Evolutionary conservation across 257 asterid genomes (phyloP), one percentile per base, ranked within the genome.

Genomic region (Mentha longifolia): DNA sequence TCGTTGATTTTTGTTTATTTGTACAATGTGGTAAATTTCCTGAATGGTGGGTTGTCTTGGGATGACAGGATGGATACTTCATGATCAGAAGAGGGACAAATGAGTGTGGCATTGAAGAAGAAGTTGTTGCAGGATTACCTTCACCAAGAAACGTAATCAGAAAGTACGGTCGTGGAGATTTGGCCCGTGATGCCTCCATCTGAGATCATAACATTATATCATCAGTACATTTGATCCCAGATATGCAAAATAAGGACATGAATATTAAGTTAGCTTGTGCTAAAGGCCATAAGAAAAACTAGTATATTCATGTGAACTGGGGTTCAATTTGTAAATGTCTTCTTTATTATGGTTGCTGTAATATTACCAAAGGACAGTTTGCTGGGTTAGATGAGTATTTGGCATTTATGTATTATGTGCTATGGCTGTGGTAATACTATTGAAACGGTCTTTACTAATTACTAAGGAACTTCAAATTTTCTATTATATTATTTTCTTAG

Each of bases 51-150:
- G 16, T 8, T 11, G 3, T 61, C 65, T 51, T 76, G 19, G 59
- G 57, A 55, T 80, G 61, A 73, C 95, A 93, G 97, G 89, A 94
- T 59, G 99, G 99, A 68, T 91, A 86, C 85, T 94, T 94, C 88
- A 89, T 64, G 91, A 91, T 94, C 76, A 78, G 78, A 68, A 81
- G 97, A 78, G 99, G 97, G 72, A 85, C 95, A 58, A 91, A 94
- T 39, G 99, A 94, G 74, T 94, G 99, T 74, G 99, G 93, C 71
- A 94, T 94, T 39, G 99, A 94, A 79, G 92, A 74, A 67, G 93
- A 79, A 1, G 96, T 82, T 2, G 89, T 82, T 39, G 96, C 97
- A 5, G 99, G 99, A 71, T 39, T 80, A 65, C 97, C 99, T 69
- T 94, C 98, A 11, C 0, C 92, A 4, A 87, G 33, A 76, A 88